These are phyloP conservation scores for Leccinellum luteum DNA, from an alignment of 768 basidiomycete genomes.

Conservation along the genomic window DNA sequence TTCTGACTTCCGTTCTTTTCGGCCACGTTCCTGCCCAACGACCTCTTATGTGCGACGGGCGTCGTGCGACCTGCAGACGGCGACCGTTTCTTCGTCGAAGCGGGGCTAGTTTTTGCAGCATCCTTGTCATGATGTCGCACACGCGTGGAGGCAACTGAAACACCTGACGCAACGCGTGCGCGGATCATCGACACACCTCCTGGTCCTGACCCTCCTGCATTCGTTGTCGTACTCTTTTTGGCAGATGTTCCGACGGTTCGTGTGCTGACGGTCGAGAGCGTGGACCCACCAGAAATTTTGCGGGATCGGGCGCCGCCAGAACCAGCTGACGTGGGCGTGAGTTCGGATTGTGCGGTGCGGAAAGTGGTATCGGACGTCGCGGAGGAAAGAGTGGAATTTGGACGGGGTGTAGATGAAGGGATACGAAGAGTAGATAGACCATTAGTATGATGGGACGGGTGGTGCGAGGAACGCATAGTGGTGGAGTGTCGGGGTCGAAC, in stretches of 20 bases:
- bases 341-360: conserved; percentile 30
- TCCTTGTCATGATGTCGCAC: conserved; percentile 27
- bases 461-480: conserved; percentile 25
- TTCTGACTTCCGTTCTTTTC: conserved; percentile 17
- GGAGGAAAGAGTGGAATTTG: conserved; percentile 28
- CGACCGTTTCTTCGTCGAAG: conserved; percentile 15
- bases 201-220: conserved; percentile 3
- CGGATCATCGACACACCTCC: conserved; percentile 10
- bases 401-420: conserved; percentile 26
- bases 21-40: conserved; percentile 10
- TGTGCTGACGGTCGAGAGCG: conserved; percentile 30
- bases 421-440: conserved; percentile 31
- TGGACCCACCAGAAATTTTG: conserved; percentile 29
- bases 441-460: conserved; percentile 17
- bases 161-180: conserved; percentile 27
- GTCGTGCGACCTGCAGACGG: conserved; percentile 24
- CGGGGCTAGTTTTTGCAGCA: conserved; percentile 21
- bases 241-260: conserved; percentile 30
- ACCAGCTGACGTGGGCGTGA: conserved; percentile 29
- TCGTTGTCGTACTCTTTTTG: conserved; percentile 10
- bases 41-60: conserved; percentile 19
- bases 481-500: conserved; percentile 21
- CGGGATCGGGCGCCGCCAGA: conserved; percentile 27
- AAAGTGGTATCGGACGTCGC: conserved; percentile 32
- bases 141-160: conserved; percentile 26